Evolutionary conservation across 2,329 filamentous ascomycete genomes (phyloP).

Genomic region (Microcyclospora tardicrescens): DNA sequence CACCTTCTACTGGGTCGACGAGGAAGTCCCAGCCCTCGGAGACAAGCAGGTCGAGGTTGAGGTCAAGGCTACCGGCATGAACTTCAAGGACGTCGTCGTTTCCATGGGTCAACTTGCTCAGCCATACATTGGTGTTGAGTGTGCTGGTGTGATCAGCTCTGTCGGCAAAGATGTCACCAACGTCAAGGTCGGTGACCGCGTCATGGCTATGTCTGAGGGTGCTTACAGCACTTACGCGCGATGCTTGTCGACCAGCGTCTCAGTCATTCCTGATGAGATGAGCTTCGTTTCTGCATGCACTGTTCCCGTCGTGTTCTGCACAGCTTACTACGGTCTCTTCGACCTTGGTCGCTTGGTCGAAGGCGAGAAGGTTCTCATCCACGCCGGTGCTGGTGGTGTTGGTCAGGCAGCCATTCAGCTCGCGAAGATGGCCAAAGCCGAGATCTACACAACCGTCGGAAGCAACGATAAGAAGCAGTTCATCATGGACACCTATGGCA

Average conservation of each 20-base stretch:
- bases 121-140: neutral
- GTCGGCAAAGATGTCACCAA: neutral
- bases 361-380: slow-evolving; percentile 25
- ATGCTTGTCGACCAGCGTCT: neutral
- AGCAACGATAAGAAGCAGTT: slow-evolving; percentile 16
- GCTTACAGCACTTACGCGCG: neutral
- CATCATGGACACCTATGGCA: slow-evolving; percentile 14
- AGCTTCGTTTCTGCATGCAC: slow-evolving; percentile 13
- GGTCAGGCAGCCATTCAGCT: slow-evolving; percentile 21
- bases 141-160: neutral
- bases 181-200: slow-evolving; percentile 1
- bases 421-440: slow-evolving; percentile 14
- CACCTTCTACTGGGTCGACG: neutral
- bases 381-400: slow-evolving; percentile 20
- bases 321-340: slow-evolving; percentile 19
- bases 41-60: slow-evolving; percentile 6
- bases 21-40: neutral
- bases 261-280: slow-evolving; percentile 9
- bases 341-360: slow-evolving; percentile 16
- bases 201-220: slow-evolving; percentile 1
- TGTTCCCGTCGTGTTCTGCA: slow-evolving; percentile 13
- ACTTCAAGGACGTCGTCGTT: slow-evolving; percentile 7
- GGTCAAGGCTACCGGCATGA: slow-evolving; percentile 5
- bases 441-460: slow-evolving; percentile 21
- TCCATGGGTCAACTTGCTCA: neutral